These are phyloP conservation scores for Aspergillus sp. DNA, from an alignment of 2,329 filamentous ascomycete species.

Conservation along the genomic window DNA sequence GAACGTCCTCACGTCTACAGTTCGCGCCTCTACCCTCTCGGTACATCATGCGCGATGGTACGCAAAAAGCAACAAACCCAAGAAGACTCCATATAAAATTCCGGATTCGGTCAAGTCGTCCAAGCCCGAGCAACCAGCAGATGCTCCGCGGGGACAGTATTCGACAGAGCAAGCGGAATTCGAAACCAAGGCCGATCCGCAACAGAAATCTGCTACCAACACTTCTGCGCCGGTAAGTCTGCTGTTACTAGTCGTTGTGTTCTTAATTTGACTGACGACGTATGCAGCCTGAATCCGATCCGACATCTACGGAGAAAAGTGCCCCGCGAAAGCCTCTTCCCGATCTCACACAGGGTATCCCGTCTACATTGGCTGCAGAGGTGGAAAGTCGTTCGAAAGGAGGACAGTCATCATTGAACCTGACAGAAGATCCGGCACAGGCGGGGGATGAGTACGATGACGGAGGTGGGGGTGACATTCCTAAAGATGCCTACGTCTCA, in stretches of 20 bases:
- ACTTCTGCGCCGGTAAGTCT: slow-evolving; percentile 21
- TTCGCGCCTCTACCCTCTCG: slow-evolving; percentile 26
- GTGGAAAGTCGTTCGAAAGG: slow-evolving; percentile 42
- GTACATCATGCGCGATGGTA: slow-evolving; percentile 32
- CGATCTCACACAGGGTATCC: slow-evolving; percentile 88
- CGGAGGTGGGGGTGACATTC: slow-evolving; percentile 52
- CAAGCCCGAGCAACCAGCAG: slow-evolving; percentile 18
- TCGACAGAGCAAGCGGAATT: slow-evolving; percentile 34
- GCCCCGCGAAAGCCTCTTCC: slow-evolving; percentile 61
- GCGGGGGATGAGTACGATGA: slow-evolving; percentile 38
- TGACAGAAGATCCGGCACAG: slow-evolving; percentile 44
- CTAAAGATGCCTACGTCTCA: slow-evolving; percentile 77
- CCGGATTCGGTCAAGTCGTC: slow-evolving; percentile 24
- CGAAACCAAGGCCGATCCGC: slow-evolving; percentile 25
- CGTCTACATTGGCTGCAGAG: slow-evolving; percentile 79
- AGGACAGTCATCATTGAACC: slow-evolving; percentile 35
- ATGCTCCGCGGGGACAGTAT: slow-evolving; percentile 19
- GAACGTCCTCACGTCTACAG: slow-evolving; percentile 28
- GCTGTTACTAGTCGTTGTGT: neutral
- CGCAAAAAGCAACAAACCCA: slow-evolving; percentile 28
- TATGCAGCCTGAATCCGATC: slow-evolving; percentile 31
- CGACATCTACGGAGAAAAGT: slow-evolving; percentile 20
- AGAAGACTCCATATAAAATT: slow-evolving; percentile 25
- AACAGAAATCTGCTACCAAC: slow-evolving; percentile 22
- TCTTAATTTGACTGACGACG: slow-evolving; percentile 6